Evolutionary conservation across 169 alveolate species (phyloP).

Genomic region (Plasmodium malariae): DNA sequence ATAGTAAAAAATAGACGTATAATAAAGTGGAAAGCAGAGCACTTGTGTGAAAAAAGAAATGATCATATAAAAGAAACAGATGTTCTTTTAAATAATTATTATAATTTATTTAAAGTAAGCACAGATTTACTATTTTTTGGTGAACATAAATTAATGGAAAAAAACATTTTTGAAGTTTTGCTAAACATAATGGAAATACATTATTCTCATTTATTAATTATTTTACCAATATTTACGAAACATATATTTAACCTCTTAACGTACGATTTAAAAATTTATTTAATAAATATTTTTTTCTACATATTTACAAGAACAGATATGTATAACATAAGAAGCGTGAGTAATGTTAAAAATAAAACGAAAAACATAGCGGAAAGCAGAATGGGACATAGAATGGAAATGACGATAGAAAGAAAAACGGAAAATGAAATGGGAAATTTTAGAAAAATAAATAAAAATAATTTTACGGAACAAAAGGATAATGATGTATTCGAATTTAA

Average conservation of each 20-base stretch:
- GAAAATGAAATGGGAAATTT: slow-evolving; percentile 8
- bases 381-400: too few species aligned
- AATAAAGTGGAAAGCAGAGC: not conserved
- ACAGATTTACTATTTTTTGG: slow-evolving; percentile 1
- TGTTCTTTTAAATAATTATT: not conserved
- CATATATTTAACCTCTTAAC: slow-evolving; percentile 45
- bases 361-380: too few species aligned
- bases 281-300: slow-evolving; percentile 69
- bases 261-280: slow-evolving; percentile 42
- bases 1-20: not conserved
- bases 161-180: slow-evolving; percentile 30
- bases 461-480: not conserved
- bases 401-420: too few species aligned
- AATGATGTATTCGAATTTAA: slow-evolving; percentile 1
- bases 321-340: slow-evolving; percentile 32
- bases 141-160: slow-evolving; percentile 22
- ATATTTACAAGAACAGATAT: slow-evolving; percentile 52
- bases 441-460: slow-evolving; percentile 13
- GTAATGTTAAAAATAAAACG: too few species aligned
- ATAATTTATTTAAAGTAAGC: slow-evolving; percentile 7
- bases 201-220: slow-evolving; percentile 26
- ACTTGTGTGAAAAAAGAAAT: slow-evolving; percentile 26
- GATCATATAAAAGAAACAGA: slow-evolving; percentile 27
- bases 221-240: slow-evolving; percentile 61
- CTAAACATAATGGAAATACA: slow-evolving; percentile 39